A percentile compares a stretch with the other conserved stretches of the same genome.
phyloP scores from a whole-genome alignment of 2,329 filamentous ascomycete genomes.

The Thelonectria rubi region DNA sequence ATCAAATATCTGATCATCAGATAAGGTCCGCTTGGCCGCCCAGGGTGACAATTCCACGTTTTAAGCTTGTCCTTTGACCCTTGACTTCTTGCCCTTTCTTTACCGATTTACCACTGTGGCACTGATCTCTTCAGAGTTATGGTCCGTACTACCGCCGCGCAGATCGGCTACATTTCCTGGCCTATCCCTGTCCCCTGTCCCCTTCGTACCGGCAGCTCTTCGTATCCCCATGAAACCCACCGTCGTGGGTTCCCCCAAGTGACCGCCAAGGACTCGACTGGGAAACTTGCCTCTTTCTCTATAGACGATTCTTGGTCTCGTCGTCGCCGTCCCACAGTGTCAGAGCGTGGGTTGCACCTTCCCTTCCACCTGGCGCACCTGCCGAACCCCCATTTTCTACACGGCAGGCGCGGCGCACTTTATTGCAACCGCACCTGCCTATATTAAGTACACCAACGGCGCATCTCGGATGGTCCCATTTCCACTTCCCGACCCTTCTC shows the following conservation, averaged over 20 bases:
- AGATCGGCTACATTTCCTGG: too few relatives aligned
- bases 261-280: too few relatives aligned
- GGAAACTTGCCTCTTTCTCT: too few relatives aligned
- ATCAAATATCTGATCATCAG: constrained; percentile 39
- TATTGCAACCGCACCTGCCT: background rate
- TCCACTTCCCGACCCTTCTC: too few relatives aligned
- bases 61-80: background rate
- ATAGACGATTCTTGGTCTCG: background rate
- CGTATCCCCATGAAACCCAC: too few relatives aligned
- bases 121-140: too few relatives aligned
- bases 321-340: background rate
- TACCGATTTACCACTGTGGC: too few relatives aligned
- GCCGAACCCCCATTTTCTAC: background rate
- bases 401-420: background rate
- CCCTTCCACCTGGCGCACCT: background rate
- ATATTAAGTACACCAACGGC: background rate
- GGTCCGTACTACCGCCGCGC: too few relatives aligned
- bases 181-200: too few relatives aligned
- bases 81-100: background rate
- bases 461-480: too few relatives aligned
- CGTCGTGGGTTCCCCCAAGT: too few relatives aligned
- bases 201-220: too few relatives aligned
- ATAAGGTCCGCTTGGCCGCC: constrained; percentile 28
- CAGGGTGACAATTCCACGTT: background rate
- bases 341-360: background rate